These are phyloP conservation scores for Peronospora belbahrii DNA, from an alignment of 352 stramenopile species.

Conservation along the genomic window DNA sequence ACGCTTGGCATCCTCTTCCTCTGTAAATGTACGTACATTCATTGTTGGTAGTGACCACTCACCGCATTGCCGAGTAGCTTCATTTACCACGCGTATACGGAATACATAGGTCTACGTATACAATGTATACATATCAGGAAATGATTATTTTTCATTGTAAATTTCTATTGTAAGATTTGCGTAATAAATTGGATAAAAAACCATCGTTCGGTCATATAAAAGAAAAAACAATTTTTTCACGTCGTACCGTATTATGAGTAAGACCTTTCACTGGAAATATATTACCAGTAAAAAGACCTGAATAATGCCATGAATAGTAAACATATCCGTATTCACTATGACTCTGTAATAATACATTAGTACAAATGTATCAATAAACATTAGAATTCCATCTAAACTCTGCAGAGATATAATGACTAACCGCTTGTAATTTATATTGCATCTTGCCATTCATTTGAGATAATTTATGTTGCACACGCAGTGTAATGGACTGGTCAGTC, in stretches of 20 bases:
- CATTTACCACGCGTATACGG: conserved; percentile 57
- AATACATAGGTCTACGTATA: conserved; percentile 63
- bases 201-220: no score
- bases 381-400: neutral
- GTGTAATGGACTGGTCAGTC: conserved; percentile 65
- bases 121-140: neutral
- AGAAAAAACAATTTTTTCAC: neutral
- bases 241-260: conserved; percentile 51
- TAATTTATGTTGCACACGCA: conserved; percentile 40
- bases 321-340: conserved; percentile 82
- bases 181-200: no score
- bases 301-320: conserved; percentile 84
- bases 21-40: conserved; percentile 79
- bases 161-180: no score
- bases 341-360: conserved; percentile 22
- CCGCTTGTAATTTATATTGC: conserved; percentile 50
- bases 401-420: conserved; percentile 9
- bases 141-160: no score
- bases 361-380: conserved; percentile 2
- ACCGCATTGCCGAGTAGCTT: conserved; percentile 50
- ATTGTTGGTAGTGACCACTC: conserved; percentile 68
- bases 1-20: conserved; percentile 83
- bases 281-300: conserved; percentile 40
- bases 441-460: conserved; percentile 26
- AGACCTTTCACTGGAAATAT: conserved; percentile 72